Evolutionary conservation across 2,329 filamentous ascomycete species (phyloP).

Genomic region (Didymosphaeria variabile): DNA sequence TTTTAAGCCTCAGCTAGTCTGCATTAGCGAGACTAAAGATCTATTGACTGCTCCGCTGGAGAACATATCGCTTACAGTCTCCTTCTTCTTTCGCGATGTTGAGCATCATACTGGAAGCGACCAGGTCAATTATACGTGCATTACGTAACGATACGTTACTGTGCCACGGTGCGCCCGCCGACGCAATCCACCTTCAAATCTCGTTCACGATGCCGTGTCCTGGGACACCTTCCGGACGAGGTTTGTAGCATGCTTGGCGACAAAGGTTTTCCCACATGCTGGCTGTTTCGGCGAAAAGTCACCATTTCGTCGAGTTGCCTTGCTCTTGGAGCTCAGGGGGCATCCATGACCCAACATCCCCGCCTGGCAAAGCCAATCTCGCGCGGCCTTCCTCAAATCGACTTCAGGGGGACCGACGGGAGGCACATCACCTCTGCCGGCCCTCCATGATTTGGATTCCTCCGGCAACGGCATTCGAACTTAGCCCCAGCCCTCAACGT

Average conservation of each 20-base stretch:
- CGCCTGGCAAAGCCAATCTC: neutral
- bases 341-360: neutral
- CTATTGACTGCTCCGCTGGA: neutral
- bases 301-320: neutral
- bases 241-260: neutral
- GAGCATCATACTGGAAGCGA: neutral
- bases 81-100: neutral
- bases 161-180: neutral
- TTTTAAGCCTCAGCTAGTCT: neutral
- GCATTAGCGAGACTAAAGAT: neutral
- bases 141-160: neutral
- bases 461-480: conserved; percentile 1
- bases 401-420: neutral
- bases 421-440: neutral
- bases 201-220: neutral
- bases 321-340: neutral
- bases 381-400: neutral
- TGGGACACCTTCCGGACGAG: neutral
- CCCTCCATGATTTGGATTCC: neutral
- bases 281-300: neutral
- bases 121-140: neutral
- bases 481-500: neutral
- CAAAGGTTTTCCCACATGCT: neutral
- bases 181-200: neutral
- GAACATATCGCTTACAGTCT: neutral